Percentiles rank a stretch among this genome's conserved stretches.
phyloP scores from a whole-genome alignment of 169 alveolate genomes.

The Hepatocystis sp. region DNA sequence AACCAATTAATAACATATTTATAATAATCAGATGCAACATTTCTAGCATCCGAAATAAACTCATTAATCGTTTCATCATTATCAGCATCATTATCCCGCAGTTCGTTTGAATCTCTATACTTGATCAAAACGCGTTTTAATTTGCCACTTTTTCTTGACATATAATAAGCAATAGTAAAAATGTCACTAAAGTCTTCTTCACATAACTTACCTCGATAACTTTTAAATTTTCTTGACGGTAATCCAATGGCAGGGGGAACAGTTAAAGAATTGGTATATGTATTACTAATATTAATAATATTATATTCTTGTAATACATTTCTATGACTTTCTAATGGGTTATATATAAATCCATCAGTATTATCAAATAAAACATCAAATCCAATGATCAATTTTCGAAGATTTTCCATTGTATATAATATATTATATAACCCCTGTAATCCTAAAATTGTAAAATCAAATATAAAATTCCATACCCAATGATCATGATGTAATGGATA shows the following conservation, averaged over 20 bases:
- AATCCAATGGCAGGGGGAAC: slow-evolving; percentile 65
- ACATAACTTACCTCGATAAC: slow-evolving; percentile 61
- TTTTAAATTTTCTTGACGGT: slow-evolving; percentile 59
- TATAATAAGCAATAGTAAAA: slow-evolving; percentile 71
- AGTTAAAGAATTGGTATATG: slow-evolving; percentile 35
- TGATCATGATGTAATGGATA: slow-evolving; percentile 76
- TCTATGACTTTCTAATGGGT: slow-evolving; percentile 70
- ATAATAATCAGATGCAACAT: slow-evolving; percentile 58
- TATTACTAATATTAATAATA: slow-evolving; percentile 14
- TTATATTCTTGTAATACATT: slow-evolving; percentile 37
- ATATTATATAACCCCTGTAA: slow-evolving; percentile 64
- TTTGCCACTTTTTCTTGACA: slow-evolving; percentile 47
- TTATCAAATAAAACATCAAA: slow-evolving; percentile 65
- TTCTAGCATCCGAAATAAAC: slow-evolving; percentile 65
- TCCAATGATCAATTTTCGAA: slow-evolving; percentile 49
- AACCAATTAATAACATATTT: slow-evolving; percentile 71
- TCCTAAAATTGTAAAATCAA: slow-evolving; percentile 67
- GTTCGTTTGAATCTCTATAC: slow-evolving; percentile 63
- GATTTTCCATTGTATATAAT: slow-evolving; percentile 72
- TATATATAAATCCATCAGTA: slow-evolving; percentile 47
- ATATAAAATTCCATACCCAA: slow-evolving; percentile 73
- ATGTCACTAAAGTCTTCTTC: slow-evolving; percentile 75
- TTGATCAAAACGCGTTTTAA: slow-evolving; percentile 54
- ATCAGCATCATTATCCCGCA: slow-evolving; percentile 23
- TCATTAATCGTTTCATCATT: slow-evolving; percentile 50